phyloP scores from a whole-genome alignment of 345 rosid species.

The Hirschfeldia incana region DNA sequence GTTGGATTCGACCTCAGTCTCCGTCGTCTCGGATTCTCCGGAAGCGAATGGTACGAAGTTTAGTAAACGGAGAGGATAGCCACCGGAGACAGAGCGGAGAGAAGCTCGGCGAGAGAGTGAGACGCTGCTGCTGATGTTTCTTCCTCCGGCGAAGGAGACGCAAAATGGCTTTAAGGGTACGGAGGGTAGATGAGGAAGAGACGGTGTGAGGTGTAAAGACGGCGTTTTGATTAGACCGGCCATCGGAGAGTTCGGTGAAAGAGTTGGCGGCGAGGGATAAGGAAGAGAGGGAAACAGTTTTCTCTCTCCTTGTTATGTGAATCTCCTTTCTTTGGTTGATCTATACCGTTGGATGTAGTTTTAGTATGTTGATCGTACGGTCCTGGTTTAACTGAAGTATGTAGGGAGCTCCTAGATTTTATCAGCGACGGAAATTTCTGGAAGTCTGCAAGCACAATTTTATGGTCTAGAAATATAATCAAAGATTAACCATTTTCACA shows the following conservation, averaged over 20 bases:
- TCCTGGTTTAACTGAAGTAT: background rate
- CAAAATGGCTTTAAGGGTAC: constrained; percentile 38
- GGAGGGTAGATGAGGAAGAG: constrained; percentile 35
- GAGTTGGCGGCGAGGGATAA: constrained; percentile 23
- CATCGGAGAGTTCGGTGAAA: constrained; percentile 41
- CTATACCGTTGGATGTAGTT: background rate
- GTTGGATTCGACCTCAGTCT: constrained; percentile 47
- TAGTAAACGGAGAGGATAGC: constrained; percentile 43
- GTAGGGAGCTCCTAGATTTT: background rate
- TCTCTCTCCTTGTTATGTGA: background rate
- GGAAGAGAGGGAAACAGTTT: background rate
- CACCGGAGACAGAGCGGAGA: constrained; percentile 38
- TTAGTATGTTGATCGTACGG: background rate
- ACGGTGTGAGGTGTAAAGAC: constrained; percentile 48
- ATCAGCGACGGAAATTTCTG: background rate
- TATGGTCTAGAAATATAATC: background rate
- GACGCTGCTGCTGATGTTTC: constrained; percentile 20
- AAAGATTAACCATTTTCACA: background rate
- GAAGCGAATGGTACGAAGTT: constrained; percentile 57
- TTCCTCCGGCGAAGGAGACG: constrained; percentile 47
- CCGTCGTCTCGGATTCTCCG: constrained; percentile 65
- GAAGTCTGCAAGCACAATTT: background rate
- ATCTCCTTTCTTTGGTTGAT: background rate
- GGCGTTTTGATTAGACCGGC: constrained; percentile 68
- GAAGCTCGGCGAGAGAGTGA: constrained; percentile 37